These are phyloP conservation scores for Aspergillus bridgeri DNA, from an alignment of 495 filamentous ascomycete species.

Conservation along the genomic window DNA sequence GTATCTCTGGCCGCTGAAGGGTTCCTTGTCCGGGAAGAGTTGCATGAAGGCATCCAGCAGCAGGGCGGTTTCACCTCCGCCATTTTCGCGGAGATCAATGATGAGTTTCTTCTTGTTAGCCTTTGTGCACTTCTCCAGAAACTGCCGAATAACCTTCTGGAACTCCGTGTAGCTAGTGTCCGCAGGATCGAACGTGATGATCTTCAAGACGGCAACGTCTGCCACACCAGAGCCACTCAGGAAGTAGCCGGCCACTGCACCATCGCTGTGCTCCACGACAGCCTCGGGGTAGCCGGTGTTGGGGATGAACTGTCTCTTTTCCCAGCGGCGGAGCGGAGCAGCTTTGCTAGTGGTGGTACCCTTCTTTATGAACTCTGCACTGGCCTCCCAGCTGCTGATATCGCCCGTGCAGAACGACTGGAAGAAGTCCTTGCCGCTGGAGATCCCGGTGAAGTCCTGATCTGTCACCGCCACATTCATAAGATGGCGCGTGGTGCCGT, in stretches of 20 bases:
- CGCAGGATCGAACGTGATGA: constrained; percentile 44
- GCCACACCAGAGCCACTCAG: constrained; percentile 17
- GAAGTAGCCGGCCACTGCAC: constrained; percentile 39
- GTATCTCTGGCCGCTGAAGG: constrained; percentile 42
- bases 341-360: neutral
- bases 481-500: constrained; percentile 3
- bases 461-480: neutral
- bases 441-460: neutral
- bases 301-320: constrained; percentile 2
- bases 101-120: constrained; percentile 42
- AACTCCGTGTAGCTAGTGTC: constrained; percentile 27
- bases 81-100: constrained; percentile 51
- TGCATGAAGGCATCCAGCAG: constrained; percentile 49
- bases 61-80: constrained; percentile 37
- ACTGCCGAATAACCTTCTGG: constrained; percentile 33
- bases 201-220: constrained; percentile 45
- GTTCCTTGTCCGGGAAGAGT: constrained; percentile 47
- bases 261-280: constrained; percentile 2
- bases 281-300: constrained; percentile 12
- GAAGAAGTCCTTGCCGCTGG: constrained; percentile 8
- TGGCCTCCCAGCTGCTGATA: neutral
- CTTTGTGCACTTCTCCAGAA: constrained; percentile 34
- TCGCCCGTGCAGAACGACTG: constrained; percentile 5
- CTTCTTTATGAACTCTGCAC: neutral
- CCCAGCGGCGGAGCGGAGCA: neutral